Evolutionary conservation across 192 early-diverging fungal species (phyloP).

Genomic region (Backusella luteola): DNA sequence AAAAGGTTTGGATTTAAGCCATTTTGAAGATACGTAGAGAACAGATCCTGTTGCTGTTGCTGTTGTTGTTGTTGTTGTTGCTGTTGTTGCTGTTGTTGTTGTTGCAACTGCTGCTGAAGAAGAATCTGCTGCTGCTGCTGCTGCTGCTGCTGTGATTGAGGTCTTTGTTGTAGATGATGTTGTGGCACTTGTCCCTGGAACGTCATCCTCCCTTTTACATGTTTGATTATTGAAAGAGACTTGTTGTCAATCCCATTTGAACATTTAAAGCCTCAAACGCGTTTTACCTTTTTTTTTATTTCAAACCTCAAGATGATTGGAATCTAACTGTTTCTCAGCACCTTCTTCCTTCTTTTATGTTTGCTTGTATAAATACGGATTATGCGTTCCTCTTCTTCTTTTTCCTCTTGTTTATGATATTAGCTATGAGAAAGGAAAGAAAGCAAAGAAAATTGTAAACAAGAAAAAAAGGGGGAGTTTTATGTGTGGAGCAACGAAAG

Average conservation of each 20-base stretch:
- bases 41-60: slow-evolving; percentile 1
- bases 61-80: not conserved
- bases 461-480: not conserved
- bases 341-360: not conserved
- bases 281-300: slow-evolving; percentile 1
- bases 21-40: not conserved
- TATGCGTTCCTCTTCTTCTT: not conserved
- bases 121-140: not conserved
- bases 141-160: not conserved
- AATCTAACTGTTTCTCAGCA: not conserved
- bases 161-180: slow-evolving; percentile 6
- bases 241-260: slow-evolving; percentile 8
- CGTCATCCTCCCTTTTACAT: not conserved
- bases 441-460: not conserved
- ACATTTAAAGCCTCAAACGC: not conserved
- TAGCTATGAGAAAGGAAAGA: slow-evolving; percentile 1
- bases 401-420: not conserved
- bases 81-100: not conserved
- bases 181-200: slow-evolving; percentile 4
- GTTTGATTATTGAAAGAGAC: not conserved
- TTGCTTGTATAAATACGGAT: not conserved
- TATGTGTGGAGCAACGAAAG: not conserved
- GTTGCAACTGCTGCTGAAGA: not conserved
- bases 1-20: not conserved
- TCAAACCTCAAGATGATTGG: not conserved